Evolutionary conservation across 116 monocot species (phyloP).

Genomic region (Dioscorea cayenensis): DNA sequence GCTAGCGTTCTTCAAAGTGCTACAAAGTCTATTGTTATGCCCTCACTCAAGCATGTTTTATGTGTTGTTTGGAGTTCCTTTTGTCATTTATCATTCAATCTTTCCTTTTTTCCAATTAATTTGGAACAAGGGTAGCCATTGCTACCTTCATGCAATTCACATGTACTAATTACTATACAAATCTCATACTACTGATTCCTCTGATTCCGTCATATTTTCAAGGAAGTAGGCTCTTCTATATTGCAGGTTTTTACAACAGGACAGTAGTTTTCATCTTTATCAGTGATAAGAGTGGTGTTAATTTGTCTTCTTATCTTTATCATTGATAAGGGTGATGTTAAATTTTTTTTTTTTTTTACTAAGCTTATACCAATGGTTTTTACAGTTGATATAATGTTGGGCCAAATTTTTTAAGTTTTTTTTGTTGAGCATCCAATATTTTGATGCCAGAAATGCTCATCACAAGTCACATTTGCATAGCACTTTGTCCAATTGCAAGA

Average conservation of each 20-base stretch:
- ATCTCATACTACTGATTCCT: neutral
- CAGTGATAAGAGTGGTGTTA: no score
- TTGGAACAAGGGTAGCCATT: neutral
- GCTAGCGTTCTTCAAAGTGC: conserved; percentile 96
- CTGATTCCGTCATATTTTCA: neutral
- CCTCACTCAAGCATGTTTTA: conserved; percentile 59
- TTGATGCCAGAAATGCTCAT: neutral
- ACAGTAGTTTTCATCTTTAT: no score
- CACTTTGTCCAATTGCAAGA: neutral
- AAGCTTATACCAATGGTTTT: no score
- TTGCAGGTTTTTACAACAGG: no score
- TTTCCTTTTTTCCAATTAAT: neutral
- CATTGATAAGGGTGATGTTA: no score
- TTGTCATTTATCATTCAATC: neutral
- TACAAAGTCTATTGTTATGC: conserved; percentile 82
- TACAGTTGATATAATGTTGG: no score
- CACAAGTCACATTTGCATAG: neutral
- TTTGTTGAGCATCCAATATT: neutral
- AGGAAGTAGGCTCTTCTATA: neutral
- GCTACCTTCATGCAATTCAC: neutral
- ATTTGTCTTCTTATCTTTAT: no score
- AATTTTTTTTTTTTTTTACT: no score
- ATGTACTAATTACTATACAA: no score
- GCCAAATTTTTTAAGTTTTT: neutral
- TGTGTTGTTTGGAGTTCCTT: neutral